Base-by-base conservation (phyloP, 2,329 filamentous ascomycete species). In the Colletotrichum sp. region DNA sequence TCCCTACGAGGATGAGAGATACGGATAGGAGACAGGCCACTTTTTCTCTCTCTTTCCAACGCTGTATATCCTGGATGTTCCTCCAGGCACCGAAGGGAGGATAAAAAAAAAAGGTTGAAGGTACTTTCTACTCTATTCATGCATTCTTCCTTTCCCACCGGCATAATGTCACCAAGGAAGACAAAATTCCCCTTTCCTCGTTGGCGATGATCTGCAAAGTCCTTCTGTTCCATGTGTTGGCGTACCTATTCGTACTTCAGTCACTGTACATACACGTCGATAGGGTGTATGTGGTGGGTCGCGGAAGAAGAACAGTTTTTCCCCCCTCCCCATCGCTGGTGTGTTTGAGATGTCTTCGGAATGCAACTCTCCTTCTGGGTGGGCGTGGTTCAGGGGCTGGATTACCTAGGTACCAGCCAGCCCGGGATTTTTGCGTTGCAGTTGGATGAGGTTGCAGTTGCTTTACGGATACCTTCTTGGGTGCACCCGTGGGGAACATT, bases 401-500 rank as follows among this genome's bases (percentile, higher is more conserved):
- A 30, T 28, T 38, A 38, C 16, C 36, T 38, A 48, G 18, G 38
- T 26, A 24, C 36, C 52, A 24, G 21, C 34, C 26, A 43, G 34
- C 34, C 32, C 13, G 48, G 52, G 55, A 14, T 56, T 30, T 28
- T 4, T 61, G 34, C 56, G 52, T 59, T 59, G 66, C 32, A 69
- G 66, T 69, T 56, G 52, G 24, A 59, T 30, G 24, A 68, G 65
- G 65, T 68, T 68, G 65, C 65, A 28, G 58, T 61, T 32, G 58
- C 28, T 34, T 52, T 52, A 52, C 48, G 69, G 61, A 58, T 63
- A 24, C 16, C 43, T 34, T 21, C 28, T 52, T 61, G 14, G 32
- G 30, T 62, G 30, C 32, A n/a, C 9, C 68, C 69, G 73, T 75
- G 73, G 73, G 69, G 73, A 75, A 75, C 58, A 52, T 52, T 52